These are phyloP conservation scores for Acorus gramineus DNA, from an alignment of 106 monocot species.

Conservation along the genomic window DNA sequence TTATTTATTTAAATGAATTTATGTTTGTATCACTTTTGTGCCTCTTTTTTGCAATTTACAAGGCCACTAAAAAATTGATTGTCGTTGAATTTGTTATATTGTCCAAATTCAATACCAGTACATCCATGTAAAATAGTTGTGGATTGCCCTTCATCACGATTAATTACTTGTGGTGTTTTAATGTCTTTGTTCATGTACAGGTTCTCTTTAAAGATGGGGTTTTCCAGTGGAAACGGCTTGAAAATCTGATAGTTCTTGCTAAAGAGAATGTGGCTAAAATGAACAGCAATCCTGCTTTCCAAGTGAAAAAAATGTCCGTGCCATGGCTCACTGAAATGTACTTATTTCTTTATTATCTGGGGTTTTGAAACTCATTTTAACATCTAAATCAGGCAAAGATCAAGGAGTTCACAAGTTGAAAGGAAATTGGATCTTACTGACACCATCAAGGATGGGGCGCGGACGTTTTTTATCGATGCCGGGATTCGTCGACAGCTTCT, in stretches of 20 bases:
- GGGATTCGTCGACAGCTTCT: slow-evolving; percentile 81
- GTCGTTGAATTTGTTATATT: too few species aligned
- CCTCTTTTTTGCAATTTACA: too few species aligned
- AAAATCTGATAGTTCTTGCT: slow-evolving; percentile 90
- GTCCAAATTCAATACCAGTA: too few species aligned
- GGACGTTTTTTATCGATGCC: slow-evolving; percentile 74
- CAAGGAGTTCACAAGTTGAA: slow-evolving; percentile 28
- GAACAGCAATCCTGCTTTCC: slow-evolving; percentile 72
- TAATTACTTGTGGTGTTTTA: too few species aligned
- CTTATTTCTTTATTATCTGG: background rate
- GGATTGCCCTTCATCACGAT: too few species aligned
- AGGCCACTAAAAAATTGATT: too few species aligned
- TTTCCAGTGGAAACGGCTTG: slow-evolving; percentile 98
- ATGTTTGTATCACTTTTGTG: too few species aligned
- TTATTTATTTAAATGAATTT: too few species aligned
- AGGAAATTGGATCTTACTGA: slow-evolving; percentile 88
- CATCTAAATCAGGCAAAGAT: slow-evolving; percentile 23
- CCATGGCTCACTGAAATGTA: slow-evolving; percentile 1
- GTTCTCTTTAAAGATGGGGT: slow-evolving; percentile 94
- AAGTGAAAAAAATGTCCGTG: slow-evolving; percentile 47
- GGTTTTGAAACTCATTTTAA: background rate
- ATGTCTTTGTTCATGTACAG: slow-evolving; percentile 11
- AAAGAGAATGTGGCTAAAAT: slow-evolving; percentile 95
- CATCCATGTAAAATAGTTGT: too few species aligned
- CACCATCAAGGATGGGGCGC: slow-evolving; percentile 97